Percentiles rank a stretch among this genome's conserved stretches.
These are phyloP conservation scores for Prunella vulgaris DNA, from an alignment of 257 asterid genomes.

Conservation along the genomic window DNA sequence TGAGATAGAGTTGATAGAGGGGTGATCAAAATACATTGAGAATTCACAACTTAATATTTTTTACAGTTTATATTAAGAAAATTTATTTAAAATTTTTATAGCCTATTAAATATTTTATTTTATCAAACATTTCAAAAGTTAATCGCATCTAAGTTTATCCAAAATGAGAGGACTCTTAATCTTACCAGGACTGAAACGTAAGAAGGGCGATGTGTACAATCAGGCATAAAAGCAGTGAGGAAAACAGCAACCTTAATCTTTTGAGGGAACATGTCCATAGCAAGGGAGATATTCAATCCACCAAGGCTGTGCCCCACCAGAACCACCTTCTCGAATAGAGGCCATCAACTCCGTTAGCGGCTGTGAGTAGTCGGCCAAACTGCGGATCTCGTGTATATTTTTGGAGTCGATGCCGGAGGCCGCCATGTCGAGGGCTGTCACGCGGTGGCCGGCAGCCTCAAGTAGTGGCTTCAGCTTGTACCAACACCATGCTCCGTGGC, in stretches of 20 bases:
- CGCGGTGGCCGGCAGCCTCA: slow-evolving; percentile 60
- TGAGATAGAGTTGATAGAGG: no score
- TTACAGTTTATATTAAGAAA: no score
- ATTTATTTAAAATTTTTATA: no score
- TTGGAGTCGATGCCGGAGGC: slow-evolving; percentile 47
- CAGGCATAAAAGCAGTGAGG: slow-evolving; percentile 50
- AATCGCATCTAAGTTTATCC: no score
- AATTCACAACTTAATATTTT: no score
- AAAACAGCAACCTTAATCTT: slow-evolving; percentile 49
- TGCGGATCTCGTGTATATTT: slow-evolving; percentile 28
- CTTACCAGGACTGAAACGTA: slow-evolving; percentile 36
- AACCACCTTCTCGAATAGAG: slow-evolving; percentile 41
- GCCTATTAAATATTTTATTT: no score
- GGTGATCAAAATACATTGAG: no score
- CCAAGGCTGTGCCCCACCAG: slow-evolving; percentile 65
- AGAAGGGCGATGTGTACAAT: slow-evolving; percentile 33
- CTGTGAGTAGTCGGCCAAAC: slow-evolving; percentile 35
- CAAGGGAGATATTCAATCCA: slow-evolving; percentile 37
- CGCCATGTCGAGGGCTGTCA: slow-evolving; percentile 47
- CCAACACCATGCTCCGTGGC: slow-evolving; percentile 78
- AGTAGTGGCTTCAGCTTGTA: slow-evolving; percentile 53
- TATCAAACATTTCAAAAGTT: no score
- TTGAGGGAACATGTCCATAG: slow-evolving; percentile 39
- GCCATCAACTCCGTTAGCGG: slow-evolving; percentile 41
- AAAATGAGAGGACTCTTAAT: no score